Percentiles rank a stretch among this genome's conserved stretches.
phyloP scores from a whole-genome alignment of 78 protist genomes.

The Diacronema lutheri region DNA sequence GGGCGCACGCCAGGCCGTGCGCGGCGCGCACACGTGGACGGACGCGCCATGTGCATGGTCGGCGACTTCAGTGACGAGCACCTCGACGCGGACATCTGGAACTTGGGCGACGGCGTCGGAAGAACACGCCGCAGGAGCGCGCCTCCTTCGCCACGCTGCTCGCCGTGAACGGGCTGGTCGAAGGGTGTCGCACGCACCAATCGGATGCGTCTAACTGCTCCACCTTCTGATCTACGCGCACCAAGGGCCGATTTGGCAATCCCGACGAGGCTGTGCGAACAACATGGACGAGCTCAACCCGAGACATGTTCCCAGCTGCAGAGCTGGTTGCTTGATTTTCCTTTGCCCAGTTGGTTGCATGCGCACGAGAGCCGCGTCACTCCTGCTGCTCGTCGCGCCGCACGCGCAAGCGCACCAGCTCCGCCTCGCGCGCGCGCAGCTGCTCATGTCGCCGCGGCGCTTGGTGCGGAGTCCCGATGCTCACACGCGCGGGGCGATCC shows the following conservation, averaged over 20 bases:
- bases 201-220: neutral
- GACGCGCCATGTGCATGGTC: neutral
- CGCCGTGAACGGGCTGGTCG: neutral
- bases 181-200: neutral
- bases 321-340: too few relatives aligned
- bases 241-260: neutral
- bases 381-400: too few relatives aligned
- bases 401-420: too few relatives aligned
- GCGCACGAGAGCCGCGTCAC: too few relatives aligned
- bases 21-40: neutral
- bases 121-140: neutral
- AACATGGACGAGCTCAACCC: too few relatives aligned
- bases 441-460: too few relatives aligned
- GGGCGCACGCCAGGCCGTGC: neutral
- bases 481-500: too few relatives aligned
- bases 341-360: too few relatives aligned
- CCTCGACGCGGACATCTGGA: conserved; percentile 16
- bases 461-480: too few relatives aligned
- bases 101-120: neutral
- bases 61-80: neutral
- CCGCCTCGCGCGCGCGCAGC: too few relatives aligned
- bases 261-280: too few relatives aligned
- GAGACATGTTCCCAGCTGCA: too few relatives aligned
- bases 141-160: neutral
- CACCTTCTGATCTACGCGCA: conserved; percentile 11